Base-by-base conservation (phyloP, 2,329 filamentous ascomycete genomes). In the Periconia macrospinosa region DNA sequence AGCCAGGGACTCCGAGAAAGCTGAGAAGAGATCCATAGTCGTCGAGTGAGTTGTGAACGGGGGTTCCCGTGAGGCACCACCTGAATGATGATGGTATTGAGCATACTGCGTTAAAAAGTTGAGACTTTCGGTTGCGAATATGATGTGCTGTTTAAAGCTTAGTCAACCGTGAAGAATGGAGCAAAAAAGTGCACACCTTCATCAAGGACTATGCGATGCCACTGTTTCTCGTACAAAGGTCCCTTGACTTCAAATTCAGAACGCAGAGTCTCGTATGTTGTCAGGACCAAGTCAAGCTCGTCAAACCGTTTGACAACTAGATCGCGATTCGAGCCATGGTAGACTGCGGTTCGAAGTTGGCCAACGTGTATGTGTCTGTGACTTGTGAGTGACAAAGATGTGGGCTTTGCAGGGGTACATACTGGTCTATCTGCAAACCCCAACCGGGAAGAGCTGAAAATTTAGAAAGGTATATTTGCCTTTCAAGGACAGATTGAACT, bases 1-100 rank as follows among this genome's bases (percentile, higher is more conserved):
- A 49, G 15, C 20, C 23, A 41, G 48, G 27, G 17, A 47, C 48
- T 13, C 48, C 11, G 20, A 46, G 23, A 40, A 54, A 54, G 8
- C 45, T 27, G 5, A 54, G 19, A 14, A 54, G 43, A 14, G 52
- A 30, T 2, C 52, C 52, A 19, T 47, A 51, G 35, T 54, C 52
- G n/a, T 54, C 52, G 18, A 54, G 48, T 17, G 23, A 27, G 23
- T 27, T 27, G 3, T 27, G 23, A 27, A 27, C 23, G 23, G 23
- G 23, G 8, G 23, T 54, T 41, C 52, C 52, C 15, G 52, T 54
- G 14, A 54, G 49, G 37, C 52, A 54, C 52, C 48, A 54, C 13
- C 48, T 20, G 30, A 35, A 47, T 3, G 15, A 18, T 15, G 52
- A 41, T 19, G 47, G 43, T 8, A 54, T 18, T 18, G 49, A 30